These are phyloP conservation scores for Alternaria sp. DNA, from an alignment of 2,329 filamentous ascomycete genomes.

Conservation along the genomic window DNA sequence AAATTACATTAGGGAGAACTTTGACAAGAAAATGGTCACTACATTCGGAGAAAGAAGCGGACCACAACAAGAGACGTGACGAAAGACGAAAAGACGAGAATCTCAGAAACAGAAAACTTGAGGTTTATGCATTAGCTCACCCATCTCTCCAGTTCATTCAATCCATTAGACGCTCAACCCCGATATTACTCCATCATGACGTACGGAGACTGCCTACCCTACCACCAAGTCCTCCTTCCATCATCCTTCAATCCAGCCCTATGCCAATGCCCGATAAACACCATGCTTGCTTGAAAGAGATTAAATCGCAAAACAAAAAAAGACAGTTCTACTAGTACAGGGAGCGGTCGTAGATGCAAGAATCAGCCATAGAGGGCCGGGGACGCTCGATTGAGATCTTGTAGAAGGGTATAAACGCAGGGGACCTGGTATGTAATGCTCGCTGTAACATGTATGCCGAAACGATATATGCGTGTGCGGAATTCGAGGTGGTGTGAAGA, in stretches of 20 bases:
- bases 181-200: background rate
- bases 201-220: background rate
- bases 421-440: constrained; percentile 9
- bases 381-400: constrained; percentile 10
- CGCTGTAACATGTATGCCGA: constrained; percentile 9
- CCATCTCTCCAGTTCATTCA: background rate
- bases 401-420: constrained; percentile 12
- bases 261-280: constrained; percentile 14
- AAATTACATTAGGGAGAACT: background rate
- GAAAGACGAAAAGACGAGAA: background rate
- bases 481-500: background rate
- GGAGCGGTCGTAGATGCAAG: constrained; percentile 7
- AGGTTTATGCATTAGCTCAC: background rate
- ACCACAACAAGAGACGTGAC: background rate
- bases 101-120: background rate
- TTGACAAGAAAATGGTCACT: background rate
- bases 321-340: constrained; percentile 17
- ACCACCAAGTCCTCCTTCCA: background rate
- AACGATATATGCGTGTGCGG: constrained; percentile 9
- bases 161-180: constrained; percentile 1
- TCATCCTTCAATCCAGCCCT: background rate
- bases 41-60: background rate
- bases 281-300: constrained; percentile 14
- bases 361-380: background rate
- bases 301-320: background rate